Percentiles rank a stretch among this genome's conserved stretches.
Evolutionary conservation across 805 yeast species (phyloP).

Genomic region (Yamadazyma kitorensis): DNA sequence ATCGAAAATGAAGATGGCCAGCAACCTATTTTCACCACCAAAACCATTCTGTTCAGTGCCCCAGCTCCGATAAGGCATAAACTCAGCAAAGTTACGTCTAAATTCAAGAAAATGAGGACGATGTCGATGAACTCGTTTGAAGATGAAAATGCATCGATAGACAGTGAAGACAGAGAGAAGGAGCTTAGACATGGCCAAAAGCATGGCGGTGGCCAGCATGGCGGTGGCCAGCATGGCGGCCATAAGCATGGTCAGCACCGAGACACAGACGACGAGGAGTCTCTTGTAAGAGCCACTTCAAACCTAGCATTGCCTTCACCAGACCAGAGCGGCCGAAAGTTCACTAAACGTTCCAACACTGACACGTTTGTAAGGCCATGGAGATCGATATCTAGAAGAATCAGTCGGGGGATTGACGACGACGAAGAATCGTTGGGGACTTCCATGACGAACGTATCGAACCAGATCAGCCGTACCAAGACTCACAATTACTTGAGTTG

Average conservation of each 20-base stretch:
- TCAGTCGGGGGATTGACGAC: constrained; percentile 6
- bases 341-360: constrained; percentile 42
- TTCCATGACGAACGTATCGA: constrained; percentile 10
- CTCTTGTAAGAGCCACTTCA: constrained; percentile 24
- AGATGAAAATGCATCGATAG: constrained; percentile 22
- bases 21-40: constrained; percentile 35
- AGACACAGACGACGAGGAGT: constrained; percentile 5
- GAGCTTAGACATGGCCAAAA: not conserved
- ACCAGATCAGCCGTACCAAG: constrained; percentile 27
- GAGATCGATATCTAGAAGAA: not conserved
- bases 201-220: no score
- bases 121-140: constrained; percentile 12
- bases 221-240: no score
- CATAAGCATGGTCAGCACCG: no score
- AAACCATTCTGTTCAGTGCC: constrained; percentile 7
- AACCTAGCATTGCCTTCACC: constrained; percentile 31
- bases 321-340: constrained; percentile 35
- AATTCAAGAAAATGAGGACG: constrained; percentile 10
- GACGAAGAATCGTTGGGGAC: constrained; percentile 13
- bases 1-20: constrained; percentile 40
- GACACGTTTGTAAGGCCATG: constrained; percentile 4
- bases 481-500: constrained; percentile 75
- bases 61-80: constrained; percentile 2
- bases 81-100: constrained; percentile 3
- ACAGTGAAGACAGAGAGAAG: constrained; percentile 15